Conservation (phyloP, 2,329 filamentous ascomycete species). For the Xylogone sp. region DNA sequence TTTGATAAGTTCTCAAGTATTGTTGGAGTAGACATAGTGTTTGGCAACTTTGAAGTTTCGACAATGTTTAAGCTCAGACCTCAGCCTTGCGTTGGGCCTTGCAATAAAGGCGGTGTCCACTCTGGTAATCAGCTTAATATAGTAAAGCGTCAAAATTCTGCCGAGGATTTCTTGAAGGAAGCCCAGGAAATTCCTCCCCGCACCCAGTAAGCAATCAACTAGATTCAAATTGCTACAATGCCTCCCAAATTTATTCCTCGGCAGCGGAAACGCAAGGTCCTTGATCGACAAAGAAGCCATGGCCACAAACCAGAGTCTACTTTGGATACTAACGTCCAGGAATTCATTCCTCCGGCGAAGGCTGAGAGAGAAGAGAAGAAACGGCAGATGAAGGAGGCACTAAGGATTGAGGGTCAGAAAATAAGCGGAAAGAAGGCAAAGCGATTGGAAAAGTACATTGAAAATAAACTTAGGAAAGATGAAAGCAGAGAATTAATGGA, state of each 20-base stretch:
- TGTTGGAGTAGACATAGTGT: constrained; percentile 12
- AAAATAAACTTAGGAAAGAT: constrained; percentile 91
- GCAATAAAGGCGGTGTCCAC: not conserved
- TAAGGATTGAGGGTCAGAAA: constrained; percentile 48
- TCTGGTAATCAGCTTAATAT: constrained; percentile 1
- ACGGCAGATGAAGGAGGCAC: constrained; percentile 50
- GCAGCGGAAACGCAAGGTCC: constrained; percentile 64
- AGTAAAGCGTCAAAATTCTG: constrained; percentile 1
- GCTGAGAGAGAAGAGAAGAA: constrained; percentile 49
- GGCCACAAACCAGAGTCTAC: constrained; percentile 32
- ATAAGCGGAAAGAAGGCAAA: constrained; percentile 64
- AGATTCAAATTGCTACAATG: constrained; percentile 8
- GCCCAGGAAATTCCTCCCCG: not conserved
- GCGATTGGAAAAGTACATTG: constrained; percentile 66
- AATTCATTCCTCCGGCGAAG: constrained; percentile 45
- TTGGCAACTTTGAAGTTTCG: no score
- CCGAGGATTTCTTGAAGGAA: constrained; percentile 3
- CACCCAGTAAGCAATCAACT: not conserved
- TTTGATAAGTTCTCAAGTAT: constrained; percentile 9
- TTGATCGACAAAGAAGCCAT: constrained; percentile 57
- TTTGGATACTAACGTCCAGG: constrained; percentile 51
- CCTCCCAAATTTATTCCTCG: constrained; percentile 53
- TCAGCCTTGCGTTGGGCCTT: constrained; percentile 16
- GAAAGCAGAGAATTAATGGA: constrained; percentile 82
- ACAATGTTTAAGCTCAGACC: not conserved